phyloP scores from a whole-genome alignment of 257 asterid species.

The Paraleonurus japonicus region DNA sequence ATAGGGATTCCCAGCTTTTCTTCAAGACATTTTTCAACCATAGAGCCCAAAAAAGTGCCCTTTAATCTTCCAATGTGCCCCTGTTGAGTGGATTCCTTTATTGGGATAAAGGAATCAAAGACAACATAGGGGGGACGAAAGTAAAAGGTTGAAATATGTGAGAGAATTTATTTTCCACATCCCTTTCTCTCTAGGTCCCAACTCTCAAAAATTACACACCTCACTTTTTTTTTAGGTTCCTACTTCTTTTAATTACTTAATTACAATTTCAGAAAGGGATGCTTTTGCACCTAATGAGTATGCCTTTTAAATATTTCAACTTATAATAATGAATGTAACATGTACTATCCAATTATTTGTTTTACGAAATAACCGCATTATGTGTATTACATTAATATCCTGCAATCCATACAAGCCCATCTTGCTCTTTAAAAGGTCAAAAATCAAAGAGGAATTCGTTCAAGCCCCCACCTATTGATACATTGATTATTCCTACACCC shows the following conservation, averaged over 20 bases:
- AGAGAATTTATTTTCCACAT: conserved; percentile 15
- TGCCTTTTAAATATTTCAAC: neutral
- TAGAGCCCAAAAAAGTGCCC: conserved; percentile 30
- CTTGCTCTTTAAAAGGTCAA: neutral
- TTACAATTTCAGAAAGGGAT: neutral
- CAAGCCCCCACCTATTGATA: conserved; percentile 6
- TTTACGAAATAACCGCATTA: neutral
- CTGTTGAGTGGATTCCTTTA: conserved; percentile 29
- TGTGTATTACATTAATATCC: neutral
- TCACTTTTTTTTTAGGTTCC: neutral
- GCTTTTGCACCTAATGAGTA: neutral
- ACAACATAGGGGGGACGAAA: conserved; percentile 25
- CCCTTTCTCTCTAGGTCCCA: conserved; percentile 11
- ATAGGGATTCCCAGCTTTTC: conserved; percentile 30
- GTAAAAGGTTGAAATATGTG: conserved; percentile 29
- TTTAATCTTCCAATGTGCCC: conserved; percentile 28
- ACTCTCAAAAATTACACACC: neutral
- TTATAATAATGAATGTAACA: neutral
- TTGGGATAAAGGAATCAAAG: conserved; percentile 28
- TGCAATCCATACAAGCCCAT: neutral
- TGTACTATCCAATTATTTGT: neutral
- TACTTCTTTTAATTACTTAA: neutral
- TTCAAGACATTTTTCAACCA: conserved; percentile 13
- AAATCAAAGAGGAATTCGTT: conserved; percentile 10
- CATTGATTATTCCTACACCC: conserved; percentile 20